phyloP scores from a whole-genome alignment of 306 rosid genomes.

The Clitoria ternatea region DNA sequence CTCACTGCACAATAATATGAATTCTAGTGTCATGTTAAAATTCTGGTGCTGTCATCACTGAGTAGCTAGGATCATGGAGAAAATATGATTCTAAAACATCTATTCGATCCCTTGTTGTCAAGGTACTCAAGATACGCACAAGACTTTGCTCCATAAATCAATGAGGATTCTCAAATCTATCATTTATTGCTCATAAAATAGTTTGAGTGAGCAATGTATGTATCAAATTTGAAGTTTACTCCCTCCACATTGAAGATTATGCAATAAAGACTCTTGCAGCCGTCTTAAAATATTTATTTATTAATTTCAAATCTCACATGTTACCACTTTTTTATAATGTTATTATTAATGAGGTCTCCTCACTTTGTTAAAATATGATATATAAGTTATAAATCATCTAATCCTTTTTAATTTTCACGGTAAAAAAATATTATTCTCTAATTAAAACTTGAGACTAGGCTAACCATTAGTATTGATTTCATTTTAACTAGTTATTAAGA shows the following conservation, averaged over 20 bases:
- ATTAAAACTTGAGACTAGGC: too few species aligned
- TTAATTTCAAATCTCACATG: too few species aligned
- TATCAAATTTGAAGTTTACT: constrained; percentile 7
- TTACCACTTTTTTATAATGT: too few species aligned
- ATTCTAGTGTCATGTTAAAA: neutral
- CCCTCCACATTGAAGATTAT: constrained; percentile 16
- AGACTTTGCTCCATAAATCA: constrained; percentile 5
- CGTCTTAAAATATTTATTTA: constrained; percentile 30
- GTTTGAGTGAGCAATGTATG: constrained; percentile 7
- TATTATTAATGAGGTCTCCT: too few species aligned
- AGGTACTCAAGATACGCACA: constrained; percentile 16
- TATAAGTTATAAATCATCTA: too few species aligned
- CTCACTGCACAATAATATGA: neutral
- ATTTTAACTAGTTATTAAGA: too few species aligned
- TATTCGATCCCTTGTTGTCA: constrained; percentile 7
- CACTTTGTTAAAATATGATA: too few species aligned
- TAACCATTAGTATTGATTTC: too few species aligned
- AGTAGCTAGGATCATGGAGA: neutral
- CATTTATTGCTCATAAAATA: constrained; percentile 19
- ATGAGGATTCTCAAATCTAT: constrained; percentile 25
- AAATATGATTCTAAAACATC: neutral
- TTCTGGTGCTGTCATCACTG: neutral
- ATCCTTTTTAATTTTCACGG: too few species aligned
- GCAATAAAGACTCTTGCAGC: constrained; percentile 28
- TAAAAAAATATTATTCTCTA: too few species aligned